These are phyloP conservation scores for Apophysomyces trapeziformis DNA, from an alignment of 371 early-diverging fungal genomes.

Conservation along the genomic window DNA sequence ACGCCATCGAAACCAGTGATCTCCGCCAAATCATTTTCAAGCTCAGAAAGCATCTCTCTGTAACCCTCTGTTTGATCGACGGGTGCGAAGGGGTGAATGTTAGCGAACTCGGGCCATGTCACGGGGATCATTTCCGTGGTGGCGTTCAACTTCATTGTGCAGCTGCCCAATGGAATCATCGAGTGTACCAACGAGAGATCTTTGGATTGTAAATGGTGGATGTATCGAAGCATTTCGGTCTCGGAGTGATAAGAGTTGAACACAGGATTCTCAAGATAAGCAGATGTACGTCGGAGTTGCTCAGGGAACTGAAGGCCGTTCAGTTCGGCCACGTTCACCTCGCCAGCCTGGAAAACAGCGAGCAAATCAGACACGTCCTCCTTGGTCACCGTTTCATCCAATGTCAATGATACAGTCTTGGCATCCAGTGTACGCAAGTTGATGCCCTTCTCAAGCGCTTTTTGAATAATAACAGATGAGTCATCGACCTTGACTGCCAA, in stretches of 20 bases:
- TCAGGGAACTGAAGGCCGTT: slow-evolving; percentile 60
- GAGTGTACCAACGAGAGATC: slow-evolving; percentile 95
- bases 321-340: slow-evolving; percentile 20
- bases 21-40: slow-evolving; percentile 84
- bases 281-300: slow-evolving; percentile 73
- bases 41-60: slow-evolving; percentile 79
- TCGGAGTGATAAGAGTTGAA: slow-evolving; percentile 97
- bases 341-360: slow-evolving; percentile 65
- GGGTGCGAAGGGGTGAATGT: slow-evolving; percentile 97
- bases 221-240: slow-evolving; percentile 97
- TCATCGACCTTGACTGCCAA: slow-evolving; percentile 77
- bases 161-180: slow-evolving; percentile 98
- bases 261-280: slow-evolving; percentile 84
- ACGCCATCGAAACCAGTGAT: slow-evolving; percentile 95
- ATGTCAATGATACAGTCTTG: slow-evolving; percentile 77
- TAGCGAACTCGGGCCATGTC: slow-evolving; percentile 95
- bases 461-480: slow-evolving; percentile 65
- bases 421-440: slow-evolving; percentile 86
- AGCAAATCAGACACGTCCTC: slow-evolving; percentile 80
- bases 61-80: slow-evolving; percentile 91
- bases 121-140: slow-evolving; percentile 98
- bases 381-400: slow-evolving; percentile 91
- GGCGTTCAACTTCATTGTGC: slow-evolving; percentile 99
- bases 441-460: slow-evolving; percentile 79
- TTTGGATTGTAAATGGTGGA: slow-evolving; percentile 90